A percentile compares a stretch with the other conserved stretches of the same genome.
Evolutionary conservation across 768 basidiomycete genomes (phyloP).

Genomic region (Hortiboletus campestris): DNA sequence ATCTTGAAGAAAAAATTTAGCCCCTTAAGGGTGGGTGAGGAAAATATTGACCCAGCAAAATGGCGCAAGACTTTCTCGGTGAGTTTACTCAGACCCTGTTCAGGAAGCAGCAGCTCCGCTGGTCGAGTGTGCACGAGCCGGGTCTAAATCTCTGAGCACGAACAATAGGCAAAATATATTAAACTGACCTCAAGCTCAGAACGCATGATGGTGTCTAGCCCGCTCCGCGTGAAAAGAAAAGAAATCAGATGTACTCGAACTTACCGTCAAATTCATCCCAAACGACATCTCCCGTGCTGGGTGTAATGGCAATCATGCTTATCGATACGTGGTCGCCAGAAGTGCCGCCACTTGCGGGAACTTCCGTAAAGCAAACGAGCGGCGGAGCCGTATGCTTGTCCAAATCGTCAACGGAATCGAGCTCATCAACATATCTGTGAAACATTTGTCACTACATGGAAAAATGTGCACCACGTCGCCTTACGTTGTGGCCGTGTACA

Average conservation of each 20-base stretch:
- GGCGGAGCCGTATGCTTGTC: slow-evolving; percentile 59
- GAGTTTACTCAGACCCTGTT: slow-evolving; percentile 54
- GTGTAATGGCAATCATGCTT: slow-evolving; percentile 75
- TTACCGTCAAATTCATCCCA: slow-evolving; percentile 90
- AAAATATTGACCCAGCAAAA: slow-evolving; percentile 54
- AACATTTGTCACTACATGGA: slow-evolving; percentile 7
- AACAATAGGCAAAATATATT: neutral
- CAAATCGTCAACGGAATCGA: slow-evolving; percentile 65
- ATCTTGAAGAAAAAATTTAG: slow-evolving; percentile 29
- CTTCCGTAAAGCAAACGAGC: slow-evolving; percentile 74
- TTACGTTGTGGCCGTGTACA: slow-evolving; percentile 88
- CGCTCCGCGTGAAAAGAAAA: slow-evolving; percentile 4
- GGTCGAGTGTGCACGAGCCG: slow-evolving; percentile 84
- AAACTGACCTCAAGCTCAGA: slow-evolving; percentile 78
- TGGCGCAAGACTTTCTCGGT: slow-evolving; percentile 76
- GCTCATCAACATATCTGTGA: slow-evolving; percentile 75
- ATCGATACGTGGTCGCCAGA: slow-evolving; percentile 44
- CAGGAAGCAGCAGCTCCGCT: slow-evolving; percentile 72
- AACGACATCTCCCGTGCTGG: slow-evolving; percentile 87
- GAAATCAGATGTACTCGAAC: neutral
- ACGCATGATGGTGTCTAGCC: slow-evolving; percentile 74
- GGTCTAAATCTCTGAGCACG: slow-evolving; percentile 52
- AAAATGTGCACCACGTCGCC: slow-evolving; percentile 23
- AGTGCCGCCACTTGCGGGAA: slow-evolving; percentile 8
- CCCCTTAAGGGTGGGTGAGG: slow-evolving; percentile 1